Evolutionary conservation across 306 rosid species (phyloP).

Genomic region (Acacia crassicarpa): DNA sequence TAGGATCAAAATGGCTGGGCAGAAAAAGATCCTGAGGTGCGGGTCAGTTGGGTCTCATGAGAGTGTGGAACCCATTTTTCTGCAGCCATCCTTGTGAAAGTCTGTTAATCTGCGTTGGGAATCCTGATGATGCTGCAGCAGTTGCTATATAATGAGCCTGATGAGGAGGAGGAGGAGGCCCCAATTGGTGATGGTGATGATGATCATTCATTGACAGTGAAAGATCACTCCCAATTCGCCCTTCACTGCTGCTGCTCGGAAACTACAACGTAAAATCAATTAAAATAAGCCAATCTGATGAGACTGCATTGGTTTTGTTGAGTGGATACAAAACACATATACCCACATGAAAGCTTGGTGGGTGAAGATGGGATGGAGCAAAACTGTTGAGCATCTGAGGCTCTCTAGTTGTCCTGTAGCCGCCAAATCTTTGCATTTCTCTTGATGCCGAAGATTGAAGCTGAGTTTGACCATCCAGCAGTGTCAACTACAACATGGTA

Average conservation of each 20-base stretch:
- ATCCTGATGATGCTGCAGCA: constrained; percentile 99
- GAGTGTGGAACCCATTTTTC: constrained; percentile 67
- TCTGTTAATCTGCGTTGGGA: constrained; percentile 69
- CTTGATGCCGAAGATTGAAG: constrained; percentile 51
- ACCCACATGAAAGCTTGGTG: constrained; percentile 57
- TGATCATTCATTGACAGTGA: constrained; percentile 55
- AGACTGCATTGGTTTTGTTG: too few relatives aligned
- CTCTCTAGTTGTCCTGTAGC: constrained; percentile 47
- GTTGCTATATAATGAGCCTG: constrained; percentile 62
- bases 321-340: too few relatives aligned
- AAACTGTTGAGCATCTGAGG: constrained; percentile 50
- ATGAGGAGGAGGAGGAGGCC: neutral
- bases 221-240: constrained; percentile 62
- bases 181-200: constrained; percentile 26
- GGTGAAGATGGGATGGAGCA: constrained; percentile 38
- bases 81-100: constrained; percentile 64
- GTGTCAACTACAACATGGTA: constrained; percentile 23
- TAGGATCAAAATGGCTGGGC: neutral
- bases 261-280: constrained; percentile 31
- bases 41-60: constrained; percentile 56
- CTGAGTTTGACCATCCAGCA: constrained; percentile 49
- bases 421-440: constrained; percentile 65
- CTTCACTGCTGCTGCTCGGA: constrained; percentile 74
- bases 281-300: too few relatives aligned
- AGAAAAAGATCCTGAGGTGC: neutral